A percentile compares a stretch with the other conserved stretches of the same genome.
These are phyloP conservation scores for Chalaropsis thielavioides DNA, from an alignment of 2,329 filamentous ascomycete genomes.

Conservation along the genomic window DNA sequence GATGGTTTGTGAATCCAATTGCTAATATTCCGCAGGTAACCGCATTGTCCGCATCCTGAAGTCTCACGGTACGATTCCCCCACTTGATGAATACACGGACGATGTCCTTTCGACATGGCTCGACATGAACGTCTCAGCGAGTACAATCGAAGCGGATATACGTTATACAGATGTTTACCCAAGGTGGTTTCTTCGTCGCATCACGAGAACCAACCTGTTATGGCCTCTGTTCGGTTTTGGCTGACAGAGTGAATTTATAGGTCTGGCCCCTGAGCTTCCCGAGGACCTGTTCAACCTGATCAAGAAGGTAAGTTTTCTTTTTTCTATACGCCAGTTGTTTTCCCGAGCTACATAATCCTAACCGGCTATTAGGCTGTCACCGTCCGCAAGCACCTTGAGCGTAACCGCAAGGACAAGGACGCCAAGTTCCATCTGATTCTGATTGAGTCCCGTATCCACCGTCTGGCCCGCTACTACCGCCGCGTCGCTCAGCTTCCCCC, in stretches of 20 bases:
- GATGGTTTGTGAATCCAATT: constrained; percentile 12
- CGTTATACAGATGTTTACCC: constrained; percentile 15
- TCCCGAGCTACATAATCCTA: not conserved
- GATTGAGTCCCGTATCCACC: constrained; percentile 99
- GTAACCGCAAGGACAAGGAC: constrained; percentile 99
- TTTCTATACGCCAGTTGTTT: not conserved
- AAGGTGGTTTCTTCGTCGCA: constrained; percentile 16
- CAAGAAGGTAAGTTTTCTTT: constrained; percentile 66
- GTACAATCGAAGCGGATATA: constrained; percentile 10
- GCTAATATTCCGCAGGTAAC: constrained; percentile 60
- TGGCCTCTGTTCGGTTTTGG: constrained; percentile 82
- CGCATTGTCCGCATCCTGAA: constrained; percentile 99
- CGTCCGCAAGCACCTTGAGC: constrained; percentile 99
- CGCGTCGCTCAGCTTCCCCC: constrained; percentile 71
- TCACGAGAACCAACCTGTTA: constrained; percentile 16
- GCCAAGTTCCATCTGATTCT: constrained; percentile 99
- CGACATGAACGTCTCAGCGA: constrained; percentile 23
- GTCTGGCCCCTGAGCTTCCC: constrained; percentile 94
- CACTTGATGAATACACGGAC: constrained; percentile 21
- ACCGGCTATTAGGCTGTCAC: constrained; percentile 58
- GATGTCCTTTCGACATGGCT: constrained; percentile 22
- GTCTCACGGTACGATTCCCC: constrained; percentile 70
- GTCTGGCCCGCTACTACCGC: constrained; percentile 99
- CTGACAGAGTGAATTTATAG: constrained; percentile 88
- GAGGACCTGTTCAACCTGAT: constrained; percentile 99